Percentiles rank a stretch among this genome's conserved stretches.
These are phyloP conservation scores for Simmondsia chinensis DNA, from an alignment of 148 eudicot genomes.

Conservation along the genomic window DNA sequence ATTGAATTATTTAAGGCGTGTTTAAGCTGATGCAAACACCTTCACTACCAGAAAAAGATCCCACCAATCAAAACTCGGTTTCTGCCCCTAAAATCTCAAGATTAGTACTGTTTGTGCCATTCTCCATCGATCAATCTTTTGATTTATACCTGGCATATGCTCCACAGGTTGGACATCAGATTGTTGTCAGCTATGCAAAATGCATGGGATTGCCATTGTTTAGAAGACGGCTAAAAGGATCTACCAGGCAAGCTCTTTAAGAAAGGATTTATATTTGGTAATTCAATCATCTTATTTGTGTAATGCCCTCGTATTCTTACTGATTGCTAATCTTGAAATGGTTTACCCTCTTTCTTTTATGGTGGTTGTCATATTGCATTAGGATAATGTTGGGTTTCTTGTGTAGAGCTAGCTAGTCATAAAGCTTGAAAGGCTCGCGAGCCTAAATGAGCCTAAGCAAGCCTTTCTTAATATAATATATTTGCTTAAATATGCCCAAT, in stretches of 20 bases:
- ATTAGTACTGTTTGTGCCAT: neutral
- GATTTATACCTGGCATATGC: conserved; percentile 3
- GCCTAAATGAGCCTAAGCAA: no score
- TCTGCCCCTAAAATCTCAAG: neutral
- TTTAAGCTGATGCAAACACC: no score
- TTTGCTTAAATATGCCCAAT: no score
- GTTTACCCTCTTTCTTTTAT: neutral
- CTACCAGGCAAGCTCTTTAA: conserved; percentile 79
- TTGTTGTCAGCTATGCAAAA: conserved; percentile 76
- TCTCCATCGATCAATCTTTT: neutral
- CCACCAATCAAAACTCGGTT: no score
- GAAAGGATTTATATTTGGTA: conserved; percentile 27
- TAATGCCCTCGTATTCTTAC: neutral
- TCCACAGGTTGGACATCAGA: conserved; percentile 90
- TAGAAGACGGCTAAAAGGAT: conserved; percentile 83
- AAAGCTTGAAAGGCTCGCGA: no score
- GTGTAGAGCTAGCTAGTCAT: no score
- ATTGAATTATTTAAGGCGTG: no score
- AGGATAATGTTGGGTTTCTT: no score
- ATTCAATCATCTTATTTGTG: conserved; percentile 16
- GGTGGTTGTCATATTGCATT: neutral
- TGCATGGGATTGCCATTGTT: conserved; percentile 97
- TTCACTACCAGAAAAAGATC: no score
- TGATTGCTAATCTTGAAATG: neutral
- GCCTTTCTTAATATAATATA: no score